Percentiles rank a stretch among this genome's conserved stretches.
These are phyloP conservation scores for Cladosporium phlei DNA, from an alignment of 2,329 filamentous ascomycete genomes.

Conservation along the genomic window DNA sequence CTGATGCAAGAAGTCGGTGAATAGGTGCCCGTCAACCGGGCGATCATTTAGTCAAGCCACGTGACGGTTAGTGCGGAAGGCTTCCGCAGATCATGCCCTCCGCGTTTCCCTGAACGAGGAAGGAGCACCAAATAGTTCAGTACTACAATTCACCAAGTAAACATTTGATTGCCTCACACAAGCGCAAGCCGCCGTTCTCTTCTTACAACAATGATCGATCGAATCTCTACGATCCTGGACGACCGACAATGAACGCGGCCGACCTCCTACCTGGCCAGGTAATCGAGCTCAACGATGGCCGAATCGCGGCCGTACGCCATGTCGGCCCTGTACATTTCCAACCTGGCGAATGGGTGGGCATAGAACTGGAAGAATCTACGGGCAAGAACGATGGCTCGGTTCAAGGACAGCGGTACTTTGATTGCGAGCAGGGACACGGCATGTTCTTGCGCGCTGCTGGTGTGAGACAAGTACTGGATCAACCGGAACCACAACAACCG, in stretches of 20 bases:
- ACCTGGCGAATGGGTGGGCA: conserved; percentile 78
- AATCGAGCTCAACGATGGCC: conserved; percentile 73
- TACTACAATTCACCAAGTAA: too few relatives aligned
- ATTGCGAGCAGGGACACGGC: conserved; percentile 64
- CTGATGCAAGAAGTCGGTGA: too few relatives aligned
- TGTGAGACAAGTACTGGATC: conserved; percentile 49
- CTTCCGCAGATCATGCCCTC: too few relatives aligned
- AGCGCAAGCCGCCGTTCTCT: too few relatives aligned
- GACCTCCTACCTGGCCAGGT: conserved; percentile 58
- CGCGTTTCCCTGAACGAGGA: too few relatives aligned
- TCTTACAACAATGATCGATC: not conserved
- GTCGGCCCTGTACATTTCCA: conserved; percentile 76
- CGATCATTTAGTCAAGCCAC: too few relatives aligned
- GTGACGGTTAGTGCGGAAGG: too few relatives aligned
- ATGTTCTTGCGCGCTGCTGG: conserved; percentile 81
- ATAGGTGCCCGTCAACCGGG: too few relatives aligned
- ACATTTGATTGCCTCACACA: too few relatives aligned
- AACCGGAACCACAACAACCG: conserved; percentile 20
- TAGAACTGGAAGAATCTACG: conserved; percentile 74
- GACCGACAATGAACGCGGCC: conserved; percentile 27
- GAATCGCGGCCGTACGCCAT: conserved; percentile 73
- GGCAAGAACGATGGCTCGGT: conserved; percentile 96
- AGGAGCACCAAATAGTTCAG: too few relatives aligned
- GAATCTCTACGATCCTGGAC: not conserved
- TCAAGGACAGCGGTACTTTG: conserved; percentile 81